Percentiles rank a stretch among this genome's conserved stretches.
Evolutionary conservation across 805 yeast genomes (phyloP).

Genomic region (Metschnikowia borealis): DNA sequence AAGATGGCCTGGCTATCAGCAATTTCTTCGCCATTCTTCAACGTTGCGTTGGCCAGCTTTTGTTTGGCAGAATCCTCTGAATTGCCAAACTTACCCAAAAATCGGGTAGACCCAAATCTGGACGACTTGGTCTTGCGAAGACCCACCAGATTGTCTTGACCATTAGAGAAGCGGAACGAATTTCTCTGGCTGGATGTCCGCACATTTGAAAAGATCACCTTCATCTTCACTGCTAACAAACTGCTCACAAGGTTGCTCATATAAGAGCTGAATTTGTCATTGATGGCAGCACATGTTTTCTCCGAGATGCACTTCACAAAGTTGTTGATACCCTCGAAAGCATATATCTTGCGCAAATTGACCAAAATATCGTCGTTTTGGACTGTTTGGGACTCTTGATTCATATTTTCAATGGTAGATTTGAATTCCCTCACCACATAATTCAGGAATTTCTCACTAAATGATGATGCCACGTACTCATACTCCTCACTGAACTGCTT

Average conservation of each 20-base stretch:
- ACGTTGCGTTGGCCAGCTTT: conserved; percentile 5
- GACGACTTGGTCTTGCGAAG: conserved; percentile 13
- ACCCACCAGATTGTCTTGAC: conserved; percentile 7
- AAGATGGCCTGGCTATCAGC: conserved; percentile 32
- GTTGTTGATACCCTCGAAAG: conserved; percentile 32
- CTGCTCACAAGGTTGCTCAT: conserved; percentile 28
- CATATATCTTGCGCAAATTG: conserved; percentile 26
- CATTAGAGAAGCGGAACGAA: neutral
- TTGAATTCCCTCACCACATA: conserved; percentile 37
- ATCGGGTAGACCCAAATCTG: conserved; percentile 18
- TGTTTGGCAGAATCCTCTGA: conserved; percentile 9
- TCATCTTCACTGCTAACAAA: conserved; percentile 21
- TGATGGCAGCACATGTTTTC: conserved; percentile 44
- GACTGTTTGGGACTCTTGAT: conserved; percentile 25
- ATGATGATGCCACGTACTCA: conserved; percentile 50
- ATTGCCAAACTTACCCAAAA: conserved; percentile 11
- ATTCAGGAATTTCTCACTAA: conserved; percentile 42
- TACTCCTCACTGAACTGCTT: conserved; percentile 60
- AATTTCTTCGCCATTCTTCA: conserved; percentile 19
- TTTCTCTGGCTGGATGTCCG: neutral
- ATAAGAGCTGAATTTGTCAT: conserved; percentile 35
- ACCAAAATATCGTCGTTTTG: conserved; percentile 20
- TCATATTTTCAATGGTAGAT: conserved; percentile 36
- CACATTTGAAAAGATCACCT: conserved; percentile 5
- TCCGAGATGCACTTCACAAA: conserved; percentile 56